Percentiles rank a stretch among this genome's conserved stretches.
Conservation (phyloP, 2,329 filamentous ascomycete genomes). For the Colletotrichum shisoi region DNA sequence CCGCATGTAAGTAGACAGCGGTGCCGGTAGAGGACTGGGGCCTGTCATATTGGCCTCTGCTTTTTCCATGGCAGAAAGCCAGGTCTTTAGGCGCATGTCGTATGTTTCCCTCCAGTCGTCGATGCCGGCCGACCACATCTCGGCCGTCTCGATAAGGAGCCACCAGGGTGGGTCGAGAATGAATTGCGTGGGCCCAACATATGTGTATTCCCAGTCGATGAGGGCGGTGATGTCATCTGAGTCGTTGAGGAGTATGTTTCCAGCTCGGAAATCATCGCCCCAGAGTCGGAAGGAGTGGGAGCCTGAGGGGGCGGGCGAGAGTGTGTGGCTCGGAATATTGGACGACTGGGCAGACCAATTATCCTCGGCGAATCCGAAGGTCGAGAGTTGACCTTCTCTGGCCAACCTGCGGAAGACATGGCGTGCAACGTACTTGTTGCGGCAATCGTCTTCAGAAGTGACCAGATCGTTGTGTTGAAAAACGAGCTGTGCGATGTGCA, state of each 20-base stretch:
- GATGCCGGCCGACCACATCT: conserved; percentile 47
- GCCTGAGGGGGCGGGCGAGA: neutral
- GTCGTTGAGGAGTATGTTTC: conserved; percentile 46
- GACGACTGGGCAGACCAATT: conserved; percentile 12
- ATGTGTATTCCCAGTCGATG: conserved; percentile 35
- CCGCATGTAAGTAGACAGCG: conserved; percentile 49
- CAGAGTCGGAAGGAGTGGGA: conserved; percentile 43
- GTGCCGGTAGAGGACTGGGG: too few species aligned
- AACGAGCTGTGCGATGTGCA: conserved; percentile 49
- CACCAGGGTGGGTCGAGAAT: conserved; percentile 51
- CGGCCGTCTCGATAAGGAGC: conserved; percentile 48
- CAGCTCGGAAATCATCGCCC: conserved; percentile 47
- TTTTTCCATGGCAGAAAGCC: conserved; percentile 46
- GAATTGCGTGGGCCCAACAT: conserved; percentile 41
- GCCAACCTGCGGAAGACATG: conserved; percentile 26
- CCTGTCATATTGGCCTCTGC: conserved; percentile 42
- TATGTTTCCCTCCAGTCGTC: conserved; percentile 47
- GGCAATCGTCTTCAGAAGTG: conserved; percentile 46
- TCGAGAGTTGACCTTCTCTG: conserved; percentile 6
- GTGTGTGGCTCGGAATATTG: neutral
- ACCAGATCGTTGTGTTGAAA: conserved; percentile 51
- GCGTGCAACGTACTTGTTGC: conserved; percentile 47
- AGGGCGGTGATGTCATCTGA: conserved; percentile 45
- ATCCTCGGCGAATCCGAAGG: conserved; percentile 23
- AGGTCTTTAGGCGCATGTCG: conserved; percentile 47